Percentiles rank a stretch among this genome's conserved stretches.
phyloP scores from a whole-genome alignment of 73 alveolate genomes.

The Paraurostyla sp. region DNA sequence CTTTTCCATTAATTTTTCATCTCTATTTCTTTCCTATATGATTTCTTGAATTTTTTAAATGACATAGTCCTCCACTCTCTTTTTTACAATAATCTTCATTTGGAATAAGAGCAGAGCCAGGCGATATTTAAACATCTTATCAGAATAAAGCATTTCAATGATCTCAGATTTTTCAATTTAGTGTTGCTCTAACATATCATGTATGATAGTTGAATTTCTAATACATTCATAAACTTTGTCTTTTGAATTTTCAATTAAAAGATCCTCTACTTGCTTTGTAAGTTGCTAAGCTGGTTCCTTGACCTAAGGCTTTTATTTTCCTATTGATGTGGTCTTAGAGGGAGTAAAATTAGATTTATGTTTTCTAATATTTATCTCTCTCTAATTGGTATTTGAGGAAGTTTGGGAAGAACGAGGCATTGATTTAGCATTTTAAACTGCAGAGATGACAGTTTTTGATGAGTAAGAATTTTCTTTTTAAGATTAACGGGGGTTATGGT shows the following conservation, averaged over 20 bases:
- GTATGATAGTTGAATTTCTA: neutral
- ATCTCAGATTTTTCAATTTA: slow-evolving; percentile 8
- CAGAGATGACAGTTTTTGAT: too few species aligned
- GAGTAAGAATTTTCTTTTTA: neutral
- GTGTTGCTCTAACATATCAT: slow-evolving; percentile 15
- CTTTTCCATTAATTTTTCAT: slow-evolving; percentile 29
- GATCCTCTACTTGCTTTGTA: slow-evolving; percentile 36
- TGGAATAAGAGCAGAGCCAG: slow-evolving; percentile 1
- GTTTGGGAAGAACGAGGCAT: too few species aligned
- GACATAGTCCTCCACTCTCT: slow-evolving; percentile 37
- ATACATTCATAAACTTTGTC: slow-evolving; percentile 47
- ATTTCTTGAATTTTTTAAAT: neutral
- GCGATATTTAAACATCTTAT: slow-evolving; percentile 8
- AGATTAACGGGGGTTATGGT: too few species aligned
- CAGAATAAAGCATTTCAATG: neutral
- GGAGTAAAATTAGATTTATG: slow-evolving; percentile 2
- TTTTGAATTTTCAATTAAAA: neutral
- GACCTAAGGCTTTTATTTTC: neutral
- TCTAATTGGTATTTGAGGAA: neutral
- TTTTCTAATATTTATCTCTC: slow-evolving; percentile 39
- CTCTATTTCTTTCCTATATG: neutral
- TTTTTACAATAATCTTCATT: slow-evolving; percentile 13
- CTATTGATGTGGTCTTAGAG: neutral
- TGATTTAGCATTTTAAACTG: slow-evolving; percentile 18
- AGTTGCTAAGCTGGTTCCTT: neutral